A percentile compares a stretch with the other conserved stretches of the same genome.
Evolutionary conservation across 805 yeast species (phyloP).

Genomic region (Torulaspora gathmanii): DNA sequence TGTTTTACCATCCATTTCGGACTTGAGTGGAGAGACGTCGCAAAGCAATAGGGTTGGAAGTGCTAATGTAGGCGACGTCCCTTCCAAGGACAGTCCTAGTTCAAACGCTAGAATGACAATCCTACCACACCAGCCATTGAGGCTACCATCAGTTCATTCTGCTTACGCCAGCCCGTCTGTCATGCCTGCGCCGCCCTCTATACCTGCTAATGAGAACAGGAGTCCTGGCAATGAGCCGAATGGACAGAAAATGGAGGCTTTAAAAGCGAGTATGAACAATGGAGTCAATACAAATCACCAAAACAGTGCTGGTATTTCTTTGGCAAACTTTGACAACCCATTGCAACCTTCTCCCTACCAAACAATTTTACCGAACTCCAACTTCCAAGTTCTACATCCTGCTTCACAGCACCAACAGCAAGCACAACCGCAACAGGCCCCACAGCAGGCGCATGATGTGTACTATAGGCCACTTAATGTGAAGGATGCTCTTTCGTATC

Average conservation of each 20-base stretch:
- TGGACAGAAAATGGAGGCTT: background rate
- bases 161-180: slow-evolving; percentile 7
- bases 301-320: slow-evolving; percentile 24
- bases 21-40: slow-evolving; percentile 17
- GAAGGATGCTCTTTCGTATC: slow-evolving; percentile 89
- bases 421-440: slow-evolving; percentile 15
- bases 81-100: slow-evolving; percentile 1
- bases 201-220: slow-evolving; percentile 2
- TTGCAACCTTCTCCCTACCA: slow-evolving; percentile 20
- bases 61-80: background rate
- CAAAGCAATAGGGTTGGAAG: slow-evolving; percentile 1
- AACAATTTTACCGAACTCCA: slow-evolving; percentile 5
- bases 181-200: slow-evolving; percentile 6
- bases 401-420: slow-evolving; percentile 19
- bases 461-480: slow-evolving; percentile 81
- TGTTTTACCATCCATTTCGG: slow-evolving; percentile 15
- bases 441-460: slow-evolving; percentile 19
- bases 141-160: slow-evolving; percentile 14
- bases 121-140: slow-evolving; percentile 13
- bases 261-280: slow-evolving; percentile 7
- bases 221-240: slow-evolving; percentile 3
- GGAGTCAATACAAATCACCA: slow-evolving; percentile 11
- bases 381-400: slow-evolving; percentile 9
- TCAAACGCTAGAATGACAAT: slow-evolving; percentile 4
- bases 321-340: slow-evolving; percentile 33